Conservation (phyloP, 2,329 filamentous ascomycete species). For the Daldinia sp. region DNA sequence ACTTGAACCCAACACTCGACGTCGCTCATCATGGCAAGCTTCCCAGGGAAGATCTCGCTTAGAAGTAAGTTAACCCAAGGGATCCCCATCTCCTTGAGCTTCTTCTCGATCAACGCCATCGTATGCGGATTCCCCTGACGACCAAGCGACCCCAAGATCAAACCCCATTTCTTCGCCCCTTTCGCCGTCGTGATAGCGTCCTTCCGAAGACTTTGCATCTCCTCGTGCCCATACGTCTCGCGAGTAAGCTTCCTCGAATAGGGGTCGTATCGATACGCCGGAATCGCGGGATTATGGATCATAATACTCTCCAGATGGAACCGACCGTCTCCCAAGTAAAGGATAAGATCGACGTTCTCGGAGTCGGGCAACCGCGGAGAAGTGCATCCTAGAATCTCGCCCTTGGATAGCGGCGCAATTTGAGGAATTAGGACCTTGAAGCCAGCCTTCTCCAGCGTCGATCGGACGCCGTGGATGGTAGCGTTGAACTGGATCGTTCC, state of each 20-base stretch:
- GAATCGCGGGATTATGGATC: constrained; percentile 94
- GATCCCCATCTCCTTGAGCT: constrained; percentile 74
- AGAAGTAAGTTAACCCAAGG: constrained; percentile 86
- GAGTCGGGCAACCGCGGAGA: constrained; percentile 73
- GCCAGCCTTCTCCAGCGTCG: constrained; percentile 80
- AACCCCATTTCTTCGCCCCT: constrained; percentile 85
- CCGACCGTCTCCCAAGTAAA: constrained; percentile 50
- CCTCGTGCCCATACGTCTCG: constrained; percentile 89
- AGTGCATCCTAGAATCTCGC: constrained; percentile 97
- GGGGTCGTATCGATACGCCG: constrained; percentile 95
- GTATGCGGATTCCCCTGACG: constrained; percentile 96
- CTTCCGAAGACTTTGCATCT: constrained; percentile 83
- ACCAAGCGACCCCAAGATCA: constrained; percentile 91
- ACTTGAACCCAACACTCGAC: constrained; percentile 99
- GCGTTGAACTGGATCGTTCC: constrained; percentile 99
- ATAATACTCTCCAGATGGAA: constrained; percentile 93
- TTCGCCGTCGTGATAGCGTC: constrained; percentile 80
- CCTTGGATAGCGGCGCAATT: constrained; percentile 90
- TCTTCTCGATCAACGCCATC: constrained; percentile 82
- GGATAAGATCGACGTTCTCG: constrained; percentile 65
- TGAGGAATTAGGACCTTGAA: constrained; percentile 90
- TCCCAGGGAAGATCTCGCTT: constrained; percentile 96
- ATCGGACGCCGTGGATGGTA: constrained; percentile 86
- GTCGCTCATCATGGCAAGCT: constrained; percentile 90
- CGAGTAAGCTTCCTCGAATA: constrained; percentile 92